Evolutionary conservation across 2,329 filamentous ascomycete genomes (phyloP).

Genomic region (Annulohypoxylon truncatum): DNA sequence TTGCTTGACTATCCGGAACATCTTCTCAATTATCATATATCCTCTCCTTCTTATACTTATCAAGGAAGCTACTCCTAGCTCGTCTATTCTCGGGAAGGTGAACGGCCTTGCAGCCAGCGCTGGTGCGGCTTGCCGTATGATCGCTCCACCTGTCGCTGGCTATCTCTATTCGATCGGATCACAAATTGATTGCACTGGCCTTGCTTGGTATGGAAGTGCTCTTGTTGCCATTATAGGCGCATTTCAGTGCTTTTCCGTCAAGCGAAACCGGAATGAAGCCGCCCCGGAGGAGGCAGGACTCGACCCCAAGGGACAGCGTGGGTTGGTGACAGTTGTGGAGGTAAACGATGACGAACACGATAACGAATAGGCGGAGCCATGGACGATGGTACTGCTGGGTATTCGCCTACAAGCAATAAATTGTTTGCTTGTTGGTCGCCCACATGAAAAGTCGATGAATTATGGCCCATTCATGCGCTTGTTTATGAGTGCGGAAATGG

Average conservation of each 20-base stretch:
- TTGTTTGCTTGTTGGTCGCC: not conserved
- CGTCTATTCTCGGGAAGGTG: constrained; percentile 69
- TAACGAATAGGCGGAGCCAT: constrained; percentile 15
- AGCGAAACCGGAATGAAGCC: constrained; percentile 46
- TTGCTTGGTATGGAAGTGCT: constrained; percentile 73
- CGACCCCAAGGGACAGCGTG: constrained; percentile 2
- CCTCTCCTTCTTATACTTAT: constrained; percentile 74
- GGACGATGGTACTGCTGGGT: not conserved
- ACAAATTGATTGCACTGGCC: constrained; percentile 67
- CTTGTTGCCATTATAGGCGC: constrained; percentile 67
- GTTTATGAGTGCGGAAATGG: constrained; percentile 5
- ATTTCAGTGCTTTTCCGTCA: constrained; percentile 69
- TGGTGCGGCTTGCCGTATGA: constrained; percentile 73
- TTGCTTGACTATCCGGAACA: constrained; percentile 67
- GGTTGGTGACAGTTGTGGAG: constrained; percentile 29
- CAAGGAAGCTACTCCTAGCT: constrained; percentile 72
- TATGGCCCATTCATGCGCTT: constrained; percentile 14
- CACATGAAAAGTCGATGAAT: constrained; percentile 21
- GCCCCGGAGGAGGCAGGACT: constrained; percentile 28
- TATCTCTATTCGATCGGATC: constrained; percentile 72
- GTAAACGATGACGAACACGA: constrained; percentile 29
- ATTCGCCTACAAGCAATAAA: not conserved
- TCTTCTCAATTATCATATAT: constrained; percentile 73
- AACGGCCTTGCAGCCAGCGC: constrained; percentile 75
- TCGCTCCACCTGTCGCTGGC: constrained; percentile 73